Base-by-base conservation (phyloP, 352 stramenopile genomes). In the Stramenopiles sp. region DNA sequence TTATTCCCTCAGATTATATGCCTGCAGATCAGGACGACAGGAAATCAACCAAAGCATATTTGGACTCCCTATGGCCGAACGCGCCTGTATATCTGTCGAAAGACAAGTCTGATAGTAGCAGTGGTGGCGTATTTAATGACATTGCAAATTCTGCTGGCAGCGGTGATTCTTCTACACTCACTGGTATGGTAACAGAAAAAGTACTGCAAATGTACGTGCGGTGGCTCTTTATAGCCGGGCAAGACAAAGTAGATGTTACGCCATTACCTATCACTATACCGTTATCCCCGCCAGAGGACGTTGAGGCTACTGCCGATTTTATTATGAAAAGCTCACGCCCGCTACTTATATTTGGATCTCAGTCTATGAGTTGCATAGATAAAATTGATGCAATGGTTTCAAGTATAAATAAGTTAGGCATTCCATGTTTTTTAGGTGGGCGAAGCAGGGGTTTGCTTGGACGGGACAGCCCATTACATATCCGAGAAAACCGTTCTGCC, bases 351-450 rank as follows among this genome's bases (percentile, higher is more conserved):
- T 67, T 83, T 7, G 44, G 75, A 27, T 83, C 81, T n/a, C 81
- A 83, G 33, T 80, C 44, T 75, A 83, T 83, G 81, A n/a, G n/a
- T n/a, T n/a, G n/a, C n/a, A n/a, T n/a, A n/a, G n/a, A n/a, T n/a
- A n/a, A n/a, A n/a, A n/a, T n/a, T n/a, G n/a, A n/a, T n/a, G n/a
- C n/a, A n/a, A 80, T 83, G 33, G 80, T 33, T 31, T 32, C 78
- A 25, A 30, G 39, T 4, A n/a, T 83, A 31, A 81, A 83, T 30
- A n/a, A 8, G 30, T 81, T 83, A 30, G 81, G 81, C 25, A 75
- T 83, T 14, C 81, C 81, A 7, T 83, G 81, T 75, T 83, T 81
- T 27, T 32, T 83, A 0, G 81, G 81, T 39, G 81, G 81, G 30
- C 82, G 82, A 81, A 81, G 25, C 25, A 25, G 55, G n/a, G 55